These are phyloP conservation scores for barley (Hordeum vulgare) DNA, from an alignment of 176 grass and related monocot species.

Conservation along the genomic window MorexV3_pseudomolecules_assembly NC_058518.1:473278105-473278604, in stretches of 20 bases:
- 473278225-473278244: constrained; percentile 14
- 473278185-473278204: neutral
- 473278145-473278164: neutral
- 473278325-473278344: constrained; percentile 35
- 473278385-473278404: neutral
- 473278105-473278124: constrained; percentile 25
- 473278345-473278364: neutral
- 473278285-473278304: constrained; percentile 2
- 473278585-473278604: constrained; percentile 1
- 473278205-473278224: neutral
- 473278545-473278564: constrained; percentile 12
- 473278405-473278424: too few relatives aligned
- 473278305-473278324: constrained; percentile 10
- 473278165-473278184: neutral
- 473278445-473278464: neutral
- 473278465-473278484: neutral
- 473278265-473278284: constrained; percentile 7
- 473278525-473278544: neutral
- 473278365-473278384: neutral
- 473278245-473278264: neutral
- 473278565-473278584: neutral
- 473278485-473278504: neutral
- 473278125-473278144: neutral
- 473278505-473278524: neutral
- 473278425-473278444: neutral